These are phyloP conservation scores for Penicillium verhagenii DNA, from an alignment of 495 filamentous ascomycete species.

Conservation along the genomic window DNA sequence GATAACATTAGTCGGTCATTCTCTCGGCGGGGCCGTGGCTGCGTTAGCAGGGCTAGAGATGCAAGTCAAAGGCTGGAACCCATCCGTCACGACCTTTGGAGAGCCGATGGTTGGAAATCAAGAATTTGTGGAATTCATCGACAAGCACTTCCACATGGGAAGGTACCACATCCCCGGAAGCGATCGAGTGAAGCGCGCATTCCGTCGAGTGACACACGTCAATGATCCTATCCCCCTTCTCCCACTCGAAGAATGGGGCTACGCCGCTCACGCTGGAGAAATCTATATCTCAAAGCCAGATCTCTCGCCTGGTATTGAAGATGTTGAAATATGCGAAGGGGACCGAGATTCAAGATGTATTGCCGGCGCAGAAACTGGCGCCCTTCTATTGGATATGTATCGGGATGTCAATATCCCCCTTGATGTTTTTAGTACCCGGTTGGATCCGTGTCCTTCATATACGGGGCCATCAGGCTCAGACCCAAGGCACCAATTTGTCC, in stretches of 20 bases:
- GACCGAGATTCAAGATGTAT: conserved; percentile 69
- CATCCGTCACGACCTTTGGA: conserved; percentile 85
- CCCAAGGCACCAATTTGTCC: conserved; percentile 8
- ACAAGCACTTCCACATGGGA: conserved; percentile 59
- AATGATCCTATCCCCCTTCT: conserved; percentile 89
- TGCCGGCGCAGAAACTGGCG: conserved; percentile 43
- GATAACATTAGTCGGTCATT: conserved; percentile 82
- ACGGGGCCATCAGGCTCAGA: not conserved
- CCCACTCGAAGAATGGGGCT: conserved; percentile 84
- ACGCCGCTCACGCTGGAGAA: conserved; percentile 78
- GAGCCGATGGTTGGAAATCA: conserved; percentile 84
- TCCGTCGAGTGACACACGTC: conserved; percentile 79
- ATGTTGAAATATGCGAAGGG: conserved; percentile 71
- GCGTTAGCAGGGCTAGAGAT: conserved; percentile 82
- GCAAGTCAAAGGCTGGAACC: conserved; percentile 62
- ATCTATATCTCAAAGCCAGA: conserved; percentile 72
- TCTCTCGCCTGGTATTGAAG: conserved; percentile 63
- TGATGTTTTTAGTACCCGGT: not conserved
- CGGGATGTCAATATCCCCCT: conserved; percentile 13
- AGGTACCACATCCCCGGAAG: not conserved
- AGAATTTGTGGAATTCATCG: conserved; percentile 65
- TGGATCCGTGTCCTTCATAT: conserved; percentile 1
- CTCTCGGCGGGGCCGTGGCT: conserved; percentile 89
- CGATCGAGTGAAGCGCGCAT: conserved; percentile 27
- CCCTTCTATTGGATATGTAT: conserved; percentile 7